These are phyloP conservation scores for Plasmodium reichenowi DNA, from an alignment of 169 alveolate species.

Conservation along the genomic window DNA sequence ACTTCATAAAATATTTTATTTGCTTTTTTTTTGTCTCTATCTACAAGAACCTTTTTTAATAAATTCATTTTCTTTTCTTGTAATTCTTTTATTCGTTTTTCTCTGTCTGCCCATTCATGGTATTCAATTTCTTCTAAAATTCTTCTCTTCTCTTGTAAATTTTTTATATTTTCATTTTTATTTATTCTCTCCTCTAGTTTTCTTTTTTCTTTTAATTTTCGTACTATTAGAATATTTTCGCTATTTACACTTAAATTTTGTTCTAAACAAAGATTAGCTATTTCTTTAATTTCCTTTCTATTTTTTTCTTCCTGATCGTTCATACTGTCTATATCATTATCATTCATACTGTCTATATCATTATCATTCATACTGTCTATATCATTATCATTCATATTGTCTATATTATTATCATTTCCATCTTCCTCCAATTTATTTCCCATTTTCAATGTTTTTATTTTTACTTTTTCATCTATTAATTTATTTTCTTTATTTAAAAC, in stretches of 20 bases:
- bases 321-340: not conserved
- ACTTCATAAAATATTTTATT: conserved; percentile 74
- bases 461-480: not conserved
- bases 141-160: conserved; percentile 67
- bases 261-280: conserved; percentile 74
- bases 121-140: conserved; percentile 69
- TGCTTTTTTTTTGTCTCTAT: conserved; percentile 66
- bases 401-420: no score
- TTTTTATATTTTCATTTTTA: conserved; percentile 74
- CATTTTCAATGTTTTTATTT: not conserved
- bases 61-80: conserved; percentile 76
- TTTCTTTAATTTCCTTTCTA: conserved; percentile 60
- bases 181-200: conserved; percentile 54
- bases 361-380: conserved; percentile 5
- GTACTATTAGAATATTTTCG: conserved; percentile 71
- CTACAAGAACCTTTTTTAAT: conserved; percentile 56
- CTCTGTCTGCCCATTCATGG: conserved; percentile 78
- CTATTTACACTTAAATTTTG: conserved; percentile 45
- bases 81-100: conserved; percentile 75
- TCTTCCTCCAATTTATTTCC: not conserved
- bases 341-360: not conserved
- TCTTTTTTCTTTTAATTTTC: conserved; percentile 74
- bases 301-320: conserved; percentile 19
- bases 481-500: no score
- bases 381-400: not conserved